Evolutionary conservation across 2,329 filamentous ascomycete genomes (phyloP), one percentile per base, ranked within the genome.

Genomic region (Hypoxylon sp.): DNA sequence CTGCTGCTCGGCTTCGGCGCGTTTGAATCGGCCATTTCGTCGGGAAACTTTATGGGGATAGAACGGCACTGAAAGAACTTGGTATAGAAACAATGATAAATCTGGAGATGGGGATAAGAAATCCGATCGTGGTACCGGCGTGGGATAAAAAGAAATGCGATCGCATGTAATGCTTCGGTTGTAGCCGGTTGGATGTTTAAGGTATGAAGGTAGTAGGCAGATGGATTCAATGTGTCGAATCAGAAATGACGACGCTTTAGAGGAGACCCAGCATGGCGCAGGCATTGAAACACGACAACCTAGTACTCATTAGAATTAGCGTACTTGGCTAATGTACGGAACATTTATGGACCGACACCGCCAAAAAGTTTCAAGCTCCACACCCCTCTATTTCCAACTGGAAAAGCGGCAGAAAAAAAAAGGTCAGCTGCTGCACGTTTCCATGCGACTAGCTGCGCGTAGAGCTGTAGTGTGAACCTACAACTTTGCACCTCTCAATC

Each of bases 1-100:
- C 94, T 99, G 86, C 92, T 97, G 81, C 92, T 97, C 58, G 94
- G 94, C 79, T 97, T 99, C 55, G 91, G 89, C 65, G 86, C 80
- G 70, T 82, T 79, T 64, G 83, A 84, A 71, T 92, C 89, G 69
- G 88, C 84, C 89, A 92, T 93, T 46, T 62, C 63, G 56, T 52
- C 20, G 37, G 13, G 32, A 31, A 26, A 19, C 5, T 25, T 13
- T 13, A n/a, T 15, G 8, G n/a, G 12, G 40, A 45, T 32, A 23
- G 34, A 32, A 52, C 11, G 21, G 20, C 34, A 23, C 8, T 31
- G n/a, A n/a, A n/a, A n/a, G n/a, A n/a, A n/a, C n/a, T n/a, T n/a
- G n/a, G n/a, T n/a, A n/a, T n/a, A n/a, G n/a, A n/a, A n/a, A n/a
- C n/a, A n/a, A n/a, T n/a, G n/a, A n/a, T n/a, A n/a, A n/a, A n/a